Evolutionary conservation across 306 rosid genomes (phyloP).

Genomic region (Oemleria cerasiformis): DNA sequence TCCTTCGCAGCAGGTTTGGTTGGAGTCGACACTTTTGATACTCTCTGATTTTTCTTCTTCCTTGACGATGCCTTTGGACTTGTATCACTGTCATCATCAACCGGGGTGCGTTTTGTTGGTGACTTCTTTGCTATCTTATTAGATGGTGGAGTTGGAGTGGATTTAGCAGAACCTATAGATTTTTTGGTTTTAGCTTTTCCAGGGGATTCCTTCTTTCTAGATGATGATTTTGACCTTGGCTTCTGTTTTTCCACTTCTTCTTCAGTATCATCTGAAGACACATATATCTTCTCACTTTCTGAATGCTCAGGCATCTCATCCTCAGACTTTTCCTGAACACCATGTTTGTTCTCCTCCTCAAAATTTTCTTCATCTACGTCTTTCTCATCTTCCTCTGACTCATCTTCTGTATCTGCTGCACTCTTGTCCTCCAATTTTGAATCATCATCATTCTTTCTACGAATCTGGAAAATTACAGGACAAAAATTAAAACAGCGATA

Average conservation of each 20-base stretch:
- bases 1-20: slow-evolving; percentile 63
- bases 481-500: neutral
- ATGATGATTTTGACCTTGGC: slow-evolving; percentile 41
- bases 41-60: slow-evolving; percentile 66
- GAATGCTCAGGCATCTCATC: slow-evolving; percentile 63
- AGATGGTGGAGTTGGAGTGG: slow-evolving; percentile 49
- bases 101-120: slow-evolving; percentile 39
- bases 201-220: slow-evolving; percentile 62
- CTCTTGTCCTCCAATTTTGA: slow-evolving; percentile 43
- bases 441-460: slow-evolving; percentile 55
- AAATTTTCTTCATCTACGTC: slow-evolving; percentile 50
- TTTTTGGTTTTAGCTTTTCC: slow-evolving; percentile 56
- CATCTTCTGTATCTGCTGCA: slow-evolving; percentile 67
- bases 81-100: slow-evolving; percentile 54
- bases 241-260: slow-evolving; percentile 41
- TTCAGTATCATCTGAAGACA: slow-evolving; percentile 64
- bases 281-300: slow-evolving; percentile 64
- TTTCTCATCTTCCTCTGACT: slow-evolving; percentile 51
- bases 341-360: slow-evolving; percentile 71
- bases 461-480: slow-evolving; percentile 47
- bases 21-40: slow-evolving; percentile 43
- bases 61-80: slow-evolving; percentile 86
- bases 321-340: slow-evolving; percentile 63
- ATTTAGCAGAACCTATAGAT: slow-evolving; percentile 35
- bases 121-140: slow-evolving; percentile 53